Percentiles rank a stretch among this genome's conserved stretches.
Evolutionary conservation across 164 flowering plant species (phyloP).

Genomic region (Houttuynia cordata): DNA sequence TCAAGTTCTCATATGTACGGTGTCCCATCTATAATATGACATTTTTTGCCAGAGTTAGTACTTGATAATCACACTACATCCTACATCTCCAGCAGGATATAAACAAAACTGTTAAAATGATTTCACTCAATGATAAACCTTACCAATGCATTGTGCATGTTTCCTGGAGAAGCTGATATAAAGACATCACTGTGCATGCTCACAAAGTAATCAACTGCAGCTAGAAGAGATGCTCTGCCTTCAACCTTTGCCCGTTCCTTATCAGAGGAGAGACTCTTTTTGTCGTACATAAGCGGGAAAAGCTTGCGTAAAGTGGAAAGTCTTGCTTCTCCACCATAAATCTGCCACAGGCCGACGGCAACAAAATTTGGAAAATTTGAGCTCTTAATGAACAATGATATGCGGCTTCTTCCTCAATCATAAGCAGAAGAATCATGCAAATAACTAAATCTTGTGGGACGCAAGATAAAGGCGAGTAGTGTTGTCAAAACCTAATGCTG

Average conservation of each 20-base stretch:
- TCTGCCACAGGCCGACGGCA: constrained; percentile 47
- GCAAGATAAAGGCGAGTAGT: constrained; percentile 90
- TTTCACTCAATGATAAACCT: not conserved
- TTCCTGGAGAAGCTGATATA: constrained; percentile 97
- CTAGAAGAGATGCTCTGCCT: constrained; percentile 88
- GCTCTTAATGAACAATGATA: not conserved
- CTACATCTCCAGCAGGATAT: too few species aligned
- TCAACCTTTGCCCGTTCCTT: constrained; percentile 52
- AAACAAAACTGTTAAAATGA: too few species aligned
- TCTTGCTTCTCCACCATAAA: constrained; percentile 96
- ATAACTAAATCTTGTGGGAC: constrained; percentile 70
- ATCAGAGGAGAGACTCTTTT: constrained; percentile 80
- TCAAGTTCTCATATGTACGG: constrained; percentile 66
- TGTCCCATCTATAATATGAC: constrained; percentile 57
- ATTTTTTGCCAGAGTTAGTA: not conserved
- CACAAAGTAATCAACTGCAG: constrained; percentile 90
- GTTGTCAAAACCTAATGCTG: constrained; percentile 89
- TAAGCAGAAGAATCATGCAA: not conserved
- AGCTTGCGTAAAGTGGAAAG: constrained; percentile 52
- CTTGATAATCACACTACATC: too few species aligned
- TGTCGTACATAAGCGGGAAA: constrained; percentile 89
- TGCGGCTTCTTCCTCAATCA: not conserved
- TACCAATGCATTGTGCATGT: constrained; percentile 99
- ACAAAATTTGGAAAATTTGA: not conserved
- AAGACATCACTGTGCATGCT: constrained; percentile 95